These are phyloP conservation scores for Tuber microsphaerosporum DNA, from an alignment of 495 filamentous ascomycete species.

Conservation along the genomic window DNA sequence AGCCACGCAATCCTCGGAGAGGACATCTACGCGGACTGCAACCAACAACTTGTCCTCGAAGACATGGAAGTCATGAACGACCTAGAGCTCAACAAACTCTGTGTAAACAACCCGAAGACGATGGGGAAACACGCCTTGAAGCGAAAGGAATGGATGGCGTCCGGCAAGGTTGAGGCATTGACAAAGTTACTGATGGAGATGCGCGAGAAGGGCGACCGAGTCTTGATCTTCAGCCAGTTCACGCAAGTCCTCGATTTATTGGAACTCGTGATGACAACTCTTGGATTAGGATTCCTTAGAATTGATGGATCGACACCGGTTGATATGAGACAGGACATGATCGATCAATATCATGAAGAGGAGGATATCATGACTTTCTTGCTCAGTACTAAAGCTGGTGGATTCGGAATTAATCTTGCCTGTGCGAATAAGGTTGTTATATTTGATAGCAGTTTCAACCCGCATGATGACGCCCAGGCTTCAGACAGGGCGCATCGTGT, in stretches of 20 bases:
- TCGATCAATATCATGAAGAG: constrained; percentile 75
- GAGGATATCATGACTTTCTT: constrained; percentile 80
- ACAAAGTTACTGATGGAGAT: constrained; percentile 63
- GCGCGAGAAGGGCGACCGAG: constrained; percentile 74
- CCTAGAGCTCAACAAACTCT: constrained; percentile 75
- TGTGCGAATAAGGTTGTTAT: constrained; percentile 96
- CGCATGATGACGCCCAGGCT: constrained; percentile 91
- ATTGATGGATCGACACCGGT: constrained; percentile 83
- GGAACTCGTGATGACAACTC: constrained; percentile 66
- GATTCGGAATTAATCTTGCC: constrained; percentile 89
- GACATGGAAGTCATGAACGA: constrained; percentile 71
- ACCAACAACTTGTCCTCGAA: constrained; percentile 59
- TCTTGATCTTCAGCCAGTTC: constrained; percentile 87
- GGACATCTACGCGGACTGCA: constrained; percentile 52
- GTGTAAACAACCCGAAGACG: constrained; percentile 58
- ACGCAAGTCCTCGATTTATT: constrained; percentile 86
- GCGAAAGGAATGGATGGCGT: constrained; percentile 77
- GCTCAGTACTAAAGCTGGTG: constrained; percentile 85
- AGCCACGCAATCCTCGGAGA: constrained; percentile 64
- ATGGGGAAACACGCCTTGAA: constrained; percentile 65
- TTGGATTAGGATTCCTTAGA: constrained; percentile 66
- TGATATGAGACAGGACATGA: constrained; percentile 70
- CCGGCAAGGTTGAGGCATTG: constrained; percentile 79
- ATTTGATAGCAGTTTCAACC: constrained; percentile 92
- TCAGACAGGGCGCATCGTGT: constrained; percentile 95